Evolutionary conservation across 2,329 filamentous ascomycete genomes (phyloP), one percentile per base, ranked within the genome.

Genomic region (Colletotrichum cordylinicola): DNA sequence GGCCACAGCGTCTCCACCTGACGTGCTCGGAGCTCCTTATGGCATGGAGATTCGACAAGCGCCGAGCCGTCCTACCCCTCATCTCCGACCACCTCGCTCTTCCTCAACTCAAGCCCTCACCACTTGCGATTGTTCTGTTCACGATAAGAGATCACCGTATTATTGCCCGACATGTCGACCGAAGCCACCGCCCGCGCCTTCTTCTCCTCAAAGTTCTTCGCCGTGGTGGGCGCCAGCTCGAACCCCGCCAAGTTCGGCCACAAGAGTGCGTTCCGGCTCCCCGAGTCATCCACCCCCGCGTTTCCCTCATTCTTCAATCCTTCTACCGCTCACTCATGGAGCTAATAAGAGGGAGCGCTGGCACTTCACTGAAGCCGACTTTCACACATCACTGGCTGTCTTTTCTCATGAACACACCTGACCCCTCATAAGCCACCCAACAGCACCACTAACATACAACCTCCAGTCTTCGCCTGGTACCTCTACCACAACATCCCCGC

Each of bases 401-500:
- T 43, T 2, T 13, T 64, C 21, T 43, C 61, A 43, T n/a, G 7
- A 16, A 6, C 55, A 9, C 8, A 9, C 43, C 58, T 16, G 0
- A 27, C 21, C 61, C 33, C 33, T 39, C 21, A 24, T 8, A 21
- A 39, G 12, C 8, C 21, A 43, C 21, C 13, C 24, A 12, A 16
- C 48, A n/a, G 8, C 15, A 29, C 33, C 71, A 67, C 43, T 65
- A n/a, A 27, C 56, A 9, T 10, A 16, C 31, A 71, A 67, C 74
- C 68, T 70, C 68, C 43, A 98, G 96, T 98, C 79, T 95, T 98
- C 82, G 91, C 91, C 16, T 98, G 96, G 96, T 98, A 98, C 85
- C 90, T 95, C 72, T 83, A 88, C 39, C 95, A 95, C 85, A 88
- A 89, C 48, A 91, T 98, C 55, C 92, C 94, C 9, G 95, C 93